phyloP scores from a whole-genome alignment of 148 eudicot species.

The Cornus florida region DNA sequence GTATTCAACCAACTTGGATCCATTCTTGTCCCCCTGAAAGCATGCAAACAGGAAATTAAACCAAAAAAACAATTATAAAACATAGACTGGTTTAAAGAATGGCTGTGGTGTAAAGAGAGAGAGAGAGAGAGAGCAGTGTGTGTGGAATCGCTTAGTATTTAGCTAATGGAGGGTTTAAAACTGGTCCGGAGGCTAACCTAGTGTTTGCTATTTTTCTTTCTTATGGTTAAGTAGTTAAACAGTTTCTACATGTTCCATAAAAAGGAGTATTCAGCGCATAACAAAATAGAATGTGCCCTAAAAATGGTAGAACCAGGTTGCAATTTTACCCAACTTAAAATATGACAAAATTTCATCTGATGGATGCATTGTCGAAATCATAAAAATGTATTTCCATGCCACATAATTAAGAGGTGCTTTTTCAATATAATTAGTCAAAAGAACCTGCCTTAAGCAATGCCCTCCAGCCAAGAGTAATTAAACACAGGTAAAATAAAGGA shows the following conservation, averaged over 20 bases:
- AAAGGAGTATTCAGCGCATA: neutral
- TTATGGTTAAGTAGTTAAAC: no score
- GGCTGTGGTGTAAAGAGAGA: no score
- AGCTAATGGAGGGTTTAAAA: no score
- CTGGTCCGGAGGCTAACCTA: no score
- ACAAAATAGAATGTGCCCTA: neutral
- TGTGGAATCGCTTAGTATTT: no score
- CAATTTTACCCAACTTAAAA: neutral
- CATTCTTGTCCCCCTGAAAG: constrained; percentile 55
- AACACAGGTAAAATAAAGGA: neutral
- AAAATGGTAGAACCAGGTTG: neutral
- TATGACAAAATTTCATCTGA: neutral
- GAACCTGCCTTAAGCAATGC: neutral
- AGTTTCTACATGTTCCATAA: neutral
- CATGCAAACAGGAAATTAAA: neutral
- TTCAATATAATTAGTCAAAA: constrained; percentile 1
- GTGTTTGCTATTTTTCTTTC: no score
- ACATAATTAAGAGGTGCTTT: neutral
- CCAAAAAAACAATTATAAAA: neutral
- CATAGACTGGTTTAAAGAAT: neutral
- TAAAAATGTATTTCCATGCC: neutral
- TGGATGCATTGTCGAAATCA: neutral
- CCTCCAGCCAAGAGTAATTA: neutral
- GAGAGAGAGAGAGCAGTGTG: no score
- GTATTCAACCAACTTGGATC: constrained; percentile 73